Base-by-base conservation (phyloP, 2,329 filamentous ascomycete genomes). In the Cladosporium sp. region DNA sequence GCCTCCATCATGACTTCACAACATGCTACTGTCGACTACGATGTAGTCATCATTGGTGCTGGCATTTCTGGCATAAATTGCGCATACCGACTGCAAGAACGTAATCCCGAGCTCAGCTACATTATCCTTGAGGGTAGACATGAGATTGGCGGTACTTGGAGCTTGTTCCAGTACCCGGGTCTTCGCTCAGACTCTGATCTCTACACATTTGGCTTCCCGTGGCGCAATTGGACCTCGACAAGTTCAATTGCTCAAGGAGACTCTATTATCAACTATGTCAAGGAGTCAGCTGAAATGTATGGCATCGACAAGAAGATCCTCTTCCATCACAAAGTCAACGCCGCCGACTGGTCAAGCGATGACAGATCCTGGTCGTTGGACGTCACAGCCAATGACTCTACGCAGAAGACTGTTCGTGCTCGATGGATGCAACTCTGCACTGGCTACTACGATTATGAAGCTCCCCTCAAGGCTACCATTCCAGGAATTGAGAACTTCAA, bases 21-120 rank as follows among this genome's bases (percentile, higher is more conserved):
- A 3, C 3, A 9, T 19, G 28, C 28, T 35, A 20, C 24, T n/a
- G 37, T 25, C 19, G 55, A 60, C 61, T 76, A 71, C 62, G 77
- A 79, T 63, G 67, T 78, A 25, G 60, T 90, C 65, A 83, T 92
- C 63, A 74, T 92, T 53, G 89, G 89, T 12, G 87, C 87, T 2
- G 89, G 89, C 10, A 83, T 92, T 55, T 87, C 86, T 5, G 89
- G 89, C 54, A 87, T 92, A 74, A 90, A 91, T 64, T 78, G 84
- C 12, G 88, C 83, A 13, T 91, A 91, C 66, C 83, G 86, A 24
- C 59, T 74, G 6, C 71, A 73, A 58, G 70, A 72, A 45, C 63
- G 69, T 44, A 62, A 85, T 1, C 84, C 86, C 0, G 68, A 76
- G 42, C 73, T 78, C 37, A 80, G 71, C 2, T 91, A 88, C 67